phyloP scores from a whole-genome alignment of 2,329 filamentous ascomycete genomes.

The Aureobasidium sp. region DNA sequence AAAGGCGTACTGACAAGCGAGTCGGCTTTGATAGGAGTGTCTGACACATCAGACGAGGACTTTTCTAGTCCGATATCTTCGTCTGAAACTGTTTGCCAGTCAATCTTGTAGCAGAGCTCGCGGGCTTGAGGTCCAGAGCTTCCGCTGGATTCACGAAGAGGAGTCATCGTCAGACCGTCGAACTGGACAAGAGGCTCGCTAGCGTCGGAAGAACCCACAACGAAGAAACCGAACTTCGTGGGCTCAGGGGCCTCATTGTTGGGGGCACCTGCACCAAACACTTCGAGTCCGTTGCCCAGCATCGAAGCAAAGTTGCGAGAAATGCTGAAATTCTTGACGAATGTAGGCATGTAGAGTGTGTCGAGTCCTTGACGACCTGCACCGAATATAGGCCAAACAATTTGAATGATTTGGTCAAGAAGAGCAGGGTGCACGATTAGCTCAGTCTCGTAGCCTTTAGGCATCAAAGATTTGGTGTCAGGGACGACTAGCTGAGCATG shows the following conservation, averaged over 20 bases:
- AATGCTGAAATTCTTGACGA: conserved; percentile 10
- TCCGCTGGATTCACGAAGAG: not conserved
- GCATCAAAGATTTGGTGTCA: conserved; percentile 4
- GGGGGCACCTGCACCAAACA: not conserved
- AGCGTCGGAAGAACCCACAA: not conserved
- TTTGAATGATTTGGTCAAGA: conserved; percentile 6
- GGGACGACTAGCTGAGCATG: conserved; percentile 6
- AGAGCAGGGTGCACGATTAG: not conserved
- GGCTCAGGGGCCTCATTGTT: not conserved
- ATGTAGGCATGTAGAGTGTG: conserved; percentile 4
- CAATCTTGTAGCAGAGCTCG: conserved; percentile 3
- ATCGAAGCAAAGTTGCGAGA: not conserved
- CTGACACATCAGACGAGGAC: not conserved
- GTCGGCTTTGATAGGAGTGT: not conserved
- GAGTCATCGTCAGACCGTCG: conserved; percentile 1
- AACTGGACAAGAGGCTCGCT: not conserved
- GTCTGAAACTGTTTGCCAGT: not conserved
- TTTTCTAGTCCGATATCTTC: not conserved
- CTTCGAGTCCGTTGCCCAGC: not conserved
- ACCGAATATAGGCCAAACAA: conserved; percentile 9
- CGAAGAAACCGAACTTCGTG: conserved; percentile 4
- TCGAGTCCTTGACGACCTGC: not conserved
- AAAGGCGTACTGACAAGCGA: conserved; percentile 9
- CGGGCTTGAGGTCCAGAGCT: conserved; percentile 6
- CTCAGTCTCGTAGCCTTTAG: conserved; percentile 5